Evolutionary conservation across 129 eudicot genomes (phyloP), one percentile per base, ranked within the genome.

Genomic region (Flaveria trinervia): DNA sequence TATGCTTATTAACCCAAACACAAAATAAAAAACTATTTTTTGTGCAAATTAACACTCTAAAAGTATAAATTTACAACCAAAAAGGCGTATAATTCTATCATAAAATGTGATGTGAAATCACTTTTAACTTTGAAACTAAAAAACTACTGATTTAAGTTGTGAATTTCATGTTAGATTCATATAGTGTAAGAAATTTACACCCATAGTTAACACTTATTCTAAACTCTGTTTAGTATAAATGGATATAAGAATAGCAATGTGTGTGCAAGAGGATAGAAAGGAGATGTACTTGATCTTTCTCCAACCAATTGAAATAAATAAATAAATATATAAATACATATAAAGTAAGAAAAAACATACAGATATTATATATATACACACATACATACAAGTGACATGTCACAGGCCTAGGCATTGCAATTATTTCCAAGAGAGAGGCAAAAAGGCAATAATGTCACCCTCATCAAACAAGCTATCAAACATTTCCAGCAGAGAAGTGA

Each of bases 401-500:
- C 41, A 61, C n/a, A 60, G 16, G 36, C 36, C 66, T 12, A 65
- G 48, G 28, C n/a, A 33, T 33, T 33, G 46, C 50, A 39, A 49
- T 66, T 66, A 66, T 66, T 66, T 66, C 49, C 22, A n/a, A 66
- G 28, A 17, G 43, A 6, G 36, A 10, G 15, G 43, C 39, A 60
- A 23, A 23, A 60, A 33, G 6, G 17, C 44, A 61, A 36, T 65
- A 65, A 36, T 44, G 16, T 39, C 71, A 43, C 68, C 4, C 17
- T 25, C 43, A 12, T 49, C 4, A 3, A 30, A 64, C 5, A 14
- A 12, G 45, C 20, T 14, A 64, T 64, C 33, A 64, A 2, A 33
- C 69, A 64, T 64, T 64, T 64, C 45, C 45, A 26, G 69, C 20
- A 64, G 69, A 28, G 20, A 26, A 70, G 22, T 70, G 33, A 39